Evolutionary conservation across 2,329 filamentous ascomycete genomes (phyloP).

Genomic region (Talaromyces atroroseus): DNA sequence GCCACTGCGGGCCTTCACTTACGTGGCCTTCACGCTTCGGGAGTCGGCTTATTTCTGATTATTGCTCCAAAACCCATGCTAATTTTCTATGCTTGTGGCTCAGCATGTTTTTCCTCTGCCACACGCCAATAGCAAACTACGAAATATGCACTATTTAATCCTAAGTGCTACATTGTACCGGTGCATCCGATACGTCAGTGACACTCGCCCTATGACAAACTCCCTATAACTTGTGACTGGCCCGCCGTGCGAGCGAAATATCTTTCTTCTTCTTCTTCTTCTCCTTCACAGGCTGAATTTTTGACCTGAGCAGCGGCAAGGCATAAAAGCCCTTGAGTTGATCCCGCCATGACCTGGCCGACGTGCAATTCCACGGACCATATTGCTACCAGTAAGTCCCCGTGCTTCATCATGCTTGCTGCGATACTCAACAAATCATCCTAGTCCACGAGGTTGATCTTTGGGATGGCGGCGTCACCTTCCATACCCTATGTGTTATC

Average conservation of each 20-base stretch:
- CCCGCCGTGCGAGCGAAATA: background rate
- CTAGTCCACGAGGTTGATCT: conserved; percentile 22
- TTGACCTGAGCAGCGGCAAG: background rate
- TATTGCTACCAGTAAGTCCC: conserved; percentile 35
- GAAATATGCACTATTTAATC: background rate
- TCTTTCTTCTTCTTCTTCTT: background rate
- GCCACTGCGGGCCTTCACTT: background rate
- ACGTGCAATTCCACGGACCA: conserved; percentile 42
- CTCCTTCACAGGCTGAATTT: background rate
- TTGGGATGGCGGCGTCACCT: conserved; percentile 48
- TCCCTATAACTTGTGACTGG: background rate
- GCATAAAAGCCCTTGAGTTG: background rate
- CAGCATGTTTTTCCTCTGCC: background rate
- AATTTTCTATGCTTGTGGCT: background rate
- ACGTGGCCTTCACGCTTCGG: background rate
- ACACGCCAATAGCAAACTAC: background rate
- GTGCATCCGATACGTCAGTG: background rate
- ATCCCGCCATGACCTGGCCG: conserved; percentile 26
- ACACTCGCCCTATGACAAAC: background rate
- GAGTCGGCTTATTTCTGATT: background rate
- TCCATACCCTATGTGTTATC: conserved; percentile 52
- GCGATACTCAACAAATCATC: background rate
- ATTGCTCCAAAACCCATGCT: background rate
- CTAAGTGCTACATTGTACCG: background rate
- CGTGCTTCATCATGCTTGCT: background rate